phyloP scores from a whole-genome alignment of 148 eudicot species.

The Pouteria glomerata region DNA sequence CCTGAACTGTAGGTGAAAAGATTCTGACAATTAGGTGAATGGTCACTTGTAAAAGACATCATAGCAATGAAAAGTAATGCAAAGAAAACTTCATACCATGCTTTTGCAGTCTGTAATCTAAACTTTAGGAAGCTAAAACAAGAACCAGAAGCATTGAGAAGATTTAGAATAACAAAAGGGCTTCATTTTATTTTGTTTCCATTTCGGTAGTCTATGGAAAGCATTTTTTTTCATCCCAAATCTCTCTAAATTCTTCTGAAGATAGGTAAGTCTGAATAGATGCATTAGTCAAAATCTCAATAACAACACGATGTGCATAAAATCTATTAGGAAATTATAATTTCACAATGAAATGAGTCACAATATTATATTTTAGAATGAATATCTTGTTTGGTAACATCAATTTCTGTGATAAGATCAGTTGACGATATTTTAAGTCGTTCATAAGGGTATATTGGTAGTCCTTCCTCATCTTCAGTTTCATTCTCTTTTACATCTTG shows the following conservation, averaged over 20 bases:
- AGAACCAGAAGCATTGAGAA: conserved; percentile 10
- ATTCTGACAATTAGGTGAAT: neutral
- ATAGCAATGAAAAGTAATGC: neutral
- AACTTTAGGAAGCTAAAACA: conserved; percentile 19
- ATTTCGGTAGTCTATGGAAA: conserved; percentile 86
- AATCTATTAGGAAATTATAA: too few species aligned
- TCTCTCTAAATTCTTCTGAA: conserved; percentile 71
- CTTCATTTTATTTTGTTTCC: conserved; percentile 97
- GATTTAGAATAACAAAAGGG: conserved; percentile 66
- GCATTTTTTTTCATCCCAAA: conserved; percentile 72
- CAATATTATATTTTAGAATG: conserved; percentile 13
- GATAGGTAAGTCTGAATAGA: conserved; percentile 80
- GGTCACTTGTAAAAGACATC: neutral
- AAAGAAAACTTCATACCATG: conserved; percentile 8
- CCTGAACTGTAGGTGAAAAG: conserved; percentile 27
- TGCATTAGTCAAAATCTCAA: conserved; percentile 7
- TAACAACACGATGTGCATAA: neutral
- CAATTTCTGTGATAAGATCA: conserved; percentile 68
- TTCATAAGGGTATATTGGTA: conserved; percentile 72
- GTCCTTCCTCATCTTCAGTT: conserved; percentile 83
- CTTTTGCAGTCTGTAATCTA: conserved; percentile 22
- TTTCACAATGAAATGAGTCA: too few species aligned
- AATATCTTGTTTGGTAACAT: conserved; percentile 87
- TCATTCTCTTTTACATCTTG: conserved; percentile 72
- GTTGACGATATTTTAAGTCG: conserved; percentile 57